Evolutionary conservation across 2,329 filamentous ascomycete species (phyloP), one percentile per base, ranked within the genome.

Genomic region (Ophiostoma australiae): DNA sequence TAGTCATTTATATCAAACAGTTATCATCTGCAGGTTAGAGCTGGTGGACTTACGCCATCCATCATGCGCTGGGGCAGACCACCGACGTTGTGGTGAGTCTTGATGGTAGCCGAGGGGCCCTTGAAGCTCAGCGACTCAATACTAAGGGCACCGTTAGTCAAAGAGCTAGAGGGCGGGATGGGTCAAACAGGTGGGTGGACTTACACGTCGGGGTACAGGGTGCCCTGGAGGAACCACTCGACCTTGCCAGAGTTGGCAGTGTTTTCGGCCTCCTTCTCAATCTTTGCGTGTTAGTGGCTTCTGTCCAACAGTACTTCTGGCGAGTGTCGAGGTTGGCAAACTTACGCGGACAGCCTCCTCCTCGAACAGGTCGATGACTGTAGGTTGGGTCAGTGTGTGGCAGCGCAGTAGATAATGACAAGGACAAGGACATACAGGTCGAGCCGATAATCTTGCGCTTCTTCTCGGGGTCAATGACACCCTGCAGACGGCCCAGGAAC

Each of bases 171-270:
- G 11, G 1, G 13, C 15, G 15, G 44, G 58, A 35, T 20, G 5
- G 15, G 33, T 7, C 10, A 13, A 27, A 23, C 6, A 66, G 4
- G 1, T 8, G 6, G 6, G 17, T 3, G 15, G 8, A 66, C 63
- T 20, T 66, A 66, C 52, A 78, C 77, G 78, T 91, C 73, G 23
- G 72, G 74, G 68, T 74, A 74, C 31, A 75, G 69, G 10, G 92
- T 95, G 23, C 93, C 93, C 81, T 97, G 94, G 11, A 97, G 84
- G 77, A 97, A 91, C 85, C 88, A 97, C 76, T 92, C 87, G 55
- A 97, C 90, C 76, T 90, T 89, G 44, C 91, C 92, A n/a, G 88
- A 89, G 70, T 85, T 84, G 1, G 84, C 80, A 0, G 90, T 89
- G 77, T 90, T 84, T 73, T 88, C 86, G 0, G 91, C 91, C 37